phyloP scores from a whole-genome alignment of 805 yeast genomes.

The Zygosaccharomyces rouxii region DNA sequence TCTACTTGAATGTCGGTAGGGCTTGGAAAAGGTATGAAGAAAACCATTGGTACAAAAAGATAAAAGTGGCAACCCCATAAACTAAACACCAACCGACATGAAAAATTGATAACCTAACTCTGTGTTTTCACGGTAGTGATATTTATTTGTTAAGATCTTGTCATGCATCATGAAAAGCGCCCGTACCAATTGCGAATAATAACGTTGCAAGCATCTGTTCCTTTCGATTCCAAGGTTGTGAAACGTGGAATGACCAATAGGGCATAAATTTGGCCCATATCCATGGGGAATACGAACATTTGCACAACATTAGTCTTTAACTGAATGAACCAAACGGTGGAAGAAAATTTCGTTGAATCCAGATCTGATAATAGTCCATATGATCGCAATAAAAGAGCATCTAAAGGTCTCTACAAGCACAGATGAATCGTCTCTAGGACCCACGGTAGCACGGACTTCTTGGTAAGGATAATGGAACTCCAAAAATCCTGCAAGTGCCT shows the following conservation, averaged over 20 bases:
- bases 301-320: conserved; percentile 44
- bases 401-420: conserved; percentile 48
- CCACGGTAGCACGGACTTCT: conserved; percentile 61
- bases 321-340: conserved; percentile 49
- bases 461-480: conserved; percentile 54
- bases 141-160: conserved; percentile 37
- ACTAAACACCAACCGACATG: conserved; percentile 51
- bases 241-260: conserved; percentile 39
- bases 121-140: conserved; percentile 31
- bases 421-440: conserved; percentile 45
- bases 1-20: conserved; percentile 44
- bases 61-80: conserved; percentile 47
- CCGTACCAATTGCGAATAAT: conserved; percentile 37
- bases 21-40: conserved; percentile 42
- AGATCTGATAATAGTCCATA: conserved; percentile 50
- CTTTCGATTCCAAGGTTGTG: conserved; percentile 54
- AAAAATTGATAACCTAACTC: conserved; percentile 50
- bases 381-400: conserved; percentile 36
- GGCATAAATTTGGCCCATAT: conserved; percentile 45
- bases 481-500: conserved; percentile 36
- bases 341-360: conserved; percentile 54
- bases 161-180: conserved; percentile 35
- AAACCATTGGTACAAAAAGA: conserved; percentile 44
- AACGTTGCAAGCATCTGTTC: conserved; percentile 63
- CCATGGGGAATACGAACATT: conserved; percentile 44